Conservation (phyloP, 306 rosid species). For the Acmispon strigosus region DNA sequence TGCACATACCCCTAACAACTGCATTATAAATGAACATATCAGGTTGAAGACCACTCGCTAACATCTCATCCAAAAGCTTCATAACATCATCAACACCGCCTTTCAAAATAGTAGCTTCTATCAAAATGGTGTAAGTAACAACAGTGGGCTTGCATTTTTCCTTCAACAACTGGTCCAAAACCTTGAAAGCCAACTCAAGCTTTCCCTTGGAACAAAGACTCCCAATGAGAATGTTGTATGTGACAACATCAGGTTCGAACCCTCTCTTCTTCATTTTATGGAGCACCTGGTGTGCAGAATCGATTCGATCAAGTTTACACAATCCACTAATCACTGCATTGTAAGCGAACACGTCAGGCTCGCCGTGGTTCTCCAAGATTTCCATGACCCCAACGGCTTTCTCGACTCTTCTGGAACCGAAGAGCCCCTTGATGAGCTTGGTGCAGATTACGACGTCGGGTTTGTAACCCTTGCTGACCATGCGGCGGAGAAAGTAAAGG, state of each 20-base stretch:
- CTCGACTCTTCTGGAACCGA: constrained; percentile 42
- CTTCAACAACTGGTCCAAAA: constrained; percentile 55
- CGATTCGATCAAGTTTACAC: constrained; percentile 53
- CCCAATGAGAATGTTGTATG: constrained; percentile 80
- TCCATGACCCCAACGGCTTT: constrained; percentile 69
- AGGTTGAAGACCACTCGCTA: constrained; percentile 58
- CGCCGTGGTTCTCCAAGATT: constrained; percentile 64
- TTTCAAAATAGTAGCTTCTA: constrained; percentile 65
- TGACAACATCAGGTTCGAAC: constrained; percentile 62
- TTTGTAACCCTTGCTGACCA: constrained; percentile 56
- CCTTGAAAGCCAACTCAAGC: constrained; percentile 45
- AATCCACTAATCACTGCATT: constrained; percentile 73
- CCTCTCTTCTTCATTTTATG: constrained; percentile 67
- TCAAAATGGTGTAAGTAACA: constrained; percentile 76
- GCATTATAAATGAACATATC: constrained; percentile 70
- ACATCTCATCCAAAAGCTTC: constrained; percentile 71
- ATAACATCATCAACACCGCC: constrained; percentile 60
- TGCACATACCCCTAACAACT: constrained; percentile 69
- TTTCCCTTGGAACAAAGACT: constrained; percentile 62
- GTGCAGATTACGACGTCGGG: constrained; percentile 75
- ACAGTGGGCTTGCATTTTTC: constrained; percentile 70
- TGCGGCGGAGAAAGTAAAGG: constrained; percentile 58
- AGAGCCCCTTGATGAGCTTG: constrained; percentile 69
- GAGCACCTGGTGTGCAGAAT: constrained; percentile 53
- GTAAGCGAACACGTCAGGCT: constrained; percentile 73